Conservation (phyloP, 768 basidiomycete genomes). For the Leccinum imitatum region DNA sequence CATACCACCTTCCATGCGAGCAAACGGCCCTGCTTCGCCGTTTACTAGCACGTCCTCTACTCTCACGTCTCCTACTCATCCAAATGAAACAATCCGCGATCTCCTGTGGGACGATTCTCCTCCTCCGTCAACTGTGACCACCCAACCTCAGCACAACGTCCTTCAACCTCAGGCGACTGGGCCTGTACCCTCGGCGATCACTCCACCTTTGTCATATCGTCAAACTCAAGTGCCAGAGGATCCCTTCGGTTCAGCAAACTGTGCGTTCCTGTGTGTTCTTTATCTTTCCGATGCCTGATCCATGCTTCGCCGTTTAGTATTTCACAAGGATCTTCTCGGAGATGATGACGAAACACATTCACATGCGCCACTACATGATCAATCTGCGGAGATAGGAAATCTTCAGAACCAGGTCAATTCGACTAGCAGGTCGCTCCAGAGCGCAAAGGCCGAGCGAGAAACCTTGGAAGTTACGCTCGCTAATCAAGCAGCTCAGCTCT, state of each 20-base stretch:
- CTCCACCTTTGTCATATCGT: constrained; percentile 29
- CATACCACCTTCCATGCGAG: constrained; percentile 80
- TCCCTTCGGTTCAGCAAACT: constrained; percentile 47
- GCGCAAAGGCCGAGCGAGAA: constrained; percentile 62
- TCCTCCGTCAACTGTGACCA: constrained; percentile 37
- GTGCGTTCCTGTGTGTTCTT: constrained; percentile 14
- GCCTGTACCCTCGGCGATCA: constrained; percentile 25
- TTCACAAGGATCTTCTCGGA: constrained; percentile 59
- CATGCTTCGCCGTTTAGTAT: constrained; percentile 12
- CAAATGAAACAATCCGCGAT: constrained; percentile 42
- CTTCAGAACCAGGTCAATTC: constrained; percentile 80
- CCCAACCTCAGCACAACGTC: constrained; percentile 28
- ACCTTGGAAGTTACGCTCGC: constrained; percentile 64
- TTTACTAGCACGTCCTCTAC: constrained; percentile 39
- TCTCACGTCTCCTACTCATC: constrained; percentile 34
- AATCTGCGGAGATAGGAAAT: constrained; percentile 86
- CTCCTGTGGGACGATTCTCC: constrained; percentile 58
- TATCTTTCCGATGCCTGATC: constrained; percentile 8
- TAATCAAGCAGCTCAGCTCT: constrained; percentile 70
- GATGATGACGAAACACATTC: constrained; percentile 58
- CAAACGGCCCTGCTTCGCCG: constrained; percentile 32
- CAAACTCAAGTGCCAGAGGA: constrained; percentile 35
- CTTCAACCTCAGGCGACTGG: constrained; percentile 41
- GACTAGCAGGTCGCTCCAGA: constrained; percentile 69
- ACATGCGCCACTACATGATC: constrained; percentile 61